Percentiles rank a stretch among this genome's conserved stretches.
These are phyloP conservation scores for Trichosanthes truncata DNA, from an alignment of 306 rosid species.

Conservation along the genomic window DNA sequence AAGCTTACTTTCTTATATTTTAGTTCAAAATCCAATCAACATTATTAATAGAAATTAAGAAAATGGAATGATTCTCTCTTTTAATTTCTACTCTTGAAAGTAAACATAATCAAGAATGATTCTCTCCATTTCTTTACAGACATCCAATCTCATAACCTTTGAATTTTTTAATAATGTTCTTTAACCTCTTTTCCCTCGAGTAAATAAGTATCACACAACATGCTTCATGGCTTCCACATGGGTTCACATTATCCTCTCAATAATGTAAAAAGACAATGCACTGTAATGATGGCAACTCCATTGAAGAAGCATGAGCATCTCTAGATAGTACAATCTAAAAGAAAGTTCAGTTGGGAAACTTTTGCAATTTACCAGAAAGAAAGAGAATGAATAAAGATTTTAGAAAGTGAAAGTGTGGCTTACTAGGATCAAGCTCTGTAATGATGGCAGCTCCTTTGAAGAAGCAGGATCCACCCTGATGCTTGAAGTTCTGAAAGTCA, in stretches of 20 bases:
- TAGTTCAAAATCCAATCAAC: neutral
- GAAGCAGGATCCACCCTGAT: slow-evolving; percentile 57
- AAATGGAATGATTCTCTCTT: neutral
- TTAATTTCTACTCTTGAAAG: neutral
- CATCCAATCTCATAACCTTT: neutral
- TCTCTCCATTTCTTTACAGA: neutral
- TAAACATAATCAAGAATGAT: neutral
- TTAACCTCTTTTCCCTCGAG: neutral
- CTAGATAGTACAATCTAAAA: neutral
- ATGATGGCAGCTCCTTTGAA: slow-evolving; percentile 62
- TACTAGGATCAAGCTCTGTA: slow-evolving; percentile 80
- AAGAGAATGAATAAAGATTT: neutral
- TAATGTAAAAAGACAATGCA: neutral
- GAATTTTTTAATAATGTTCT: neutral
- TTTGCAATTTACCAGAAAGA: neutral
- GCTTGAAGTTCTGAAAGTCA: slow-evolving; percentile 60
- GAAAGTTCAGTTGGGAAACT: neutral
- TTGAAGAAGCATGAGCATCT: neutral
- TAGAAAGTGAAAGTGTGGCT: slow-evolving; percentile 8
- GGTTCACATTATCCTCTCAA: slow-evolving; percentile 1
- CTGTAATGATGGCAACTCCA: neutral
- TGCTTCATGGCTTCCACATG: slow-evolving; percentile 3
- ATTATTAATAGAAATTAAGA: neutral
- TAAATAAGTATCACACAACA: neutral
- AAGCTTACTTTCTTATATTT: neutral